Percentiles rank a stretch among this genome's conserved stretches.
Conservation (phyloP, 2,329 filamentous ascomycete genomes). For the Bisporella sp. region DNA sequence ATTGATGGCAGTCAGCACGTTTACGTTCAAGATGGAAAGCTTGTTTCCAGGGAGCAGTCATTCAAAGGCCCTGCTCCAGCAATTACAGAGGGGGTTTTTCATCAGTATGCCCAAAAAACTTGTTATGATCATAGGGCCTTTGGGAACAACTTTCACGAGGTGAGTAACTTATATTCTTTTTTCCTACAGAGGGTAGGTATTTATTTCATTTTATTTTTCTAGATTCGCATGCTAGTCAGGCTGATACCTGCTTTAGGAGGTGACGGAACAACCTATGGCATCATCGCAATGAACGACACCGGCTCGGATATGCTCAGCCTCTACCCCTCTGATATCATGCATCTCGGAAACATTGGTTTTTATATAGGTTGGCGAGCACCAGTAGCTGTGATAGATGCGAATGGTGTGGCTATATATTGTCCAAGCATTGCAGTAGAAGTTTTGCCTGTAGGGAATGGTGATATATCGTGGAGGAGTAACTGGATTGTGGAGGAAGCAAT, state of each 20-base stretch:
- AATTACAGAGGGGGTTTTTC: neutral
- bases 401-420: neutral
- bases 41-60: neutral
- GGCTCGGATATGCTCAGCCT: constrained; percentile 1
- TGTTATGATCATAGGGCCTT: constrained; percentile 1
- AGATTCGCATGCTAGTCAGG: constrained; percentile 1
- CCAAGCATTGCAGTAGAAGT: neutral
- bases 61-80: neutral
- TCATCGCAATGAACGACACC: constrained; percentile 2
- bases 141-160: neutral
- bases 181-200: neutral
- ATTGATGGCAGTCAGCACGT: neutral
- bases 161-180: constrained; percentile 1
- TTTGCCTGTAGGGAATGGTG: neutral
- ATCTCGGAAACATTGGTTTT: neutral
- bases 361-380: neutral
- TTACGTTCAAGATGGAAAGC: neutral
- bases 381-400: neutral
- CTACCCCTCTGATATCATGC: neutral
- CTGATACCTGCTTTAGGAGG: neutral
- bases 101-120: constrained; percentile 2
- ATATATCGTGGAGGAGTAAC: neutral
- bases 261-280: neutral
- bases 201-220: neutral
- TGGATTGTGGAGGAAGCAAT: neutral